Conservation (phyloP, 331 rosid species). For the Quercus tomentella region DNA sequence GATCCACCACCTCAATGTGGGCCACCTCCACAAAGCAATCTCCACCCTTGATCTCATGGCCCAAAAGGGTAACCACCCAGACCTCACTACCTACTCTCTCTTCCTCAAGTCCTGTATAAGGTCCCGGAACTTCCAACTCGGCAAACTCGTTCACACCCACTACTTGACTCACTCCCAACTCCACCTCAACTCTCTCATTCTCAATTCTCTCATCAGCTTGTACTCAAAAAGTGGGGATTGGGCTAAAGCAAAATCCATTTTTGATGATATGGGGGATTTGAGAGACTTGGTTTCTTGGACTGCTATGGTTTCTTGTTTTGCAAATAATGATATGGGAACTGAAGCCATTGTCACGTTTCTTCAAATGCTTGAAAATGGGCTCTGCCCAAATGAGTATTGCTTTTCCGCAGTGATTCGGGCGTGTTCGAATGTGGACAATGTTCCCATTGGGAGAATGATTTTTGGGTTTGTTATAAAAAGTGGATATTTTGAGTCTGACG, state of each 20-base stretch:
- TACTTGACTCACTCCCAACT: conserved; percentile 18
- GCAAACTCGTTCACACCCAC: conserved; percentile 37
- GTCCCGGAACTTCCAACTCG: conserved; percentile 26
- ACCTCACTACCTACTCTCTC: conserved; percentile 16
- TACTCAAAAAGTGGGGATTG: conserved; percentile 37
- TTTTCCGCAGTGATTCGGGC: conserved; percentile 28
- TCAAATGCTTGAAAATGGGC: conserved; percentile 25
- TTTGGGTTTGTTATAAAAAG: conserved; percentile 26
- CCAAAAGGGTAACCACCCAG: neutral
- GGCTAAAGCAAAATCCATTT: conserved; percentile 14
- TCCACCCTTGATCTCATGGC: conserved; percentile 17
- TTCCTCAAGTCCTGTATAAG: conserved; percentile 48
- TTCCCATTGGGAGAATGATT: conserved; percentile 8
- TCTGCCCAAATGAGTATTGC: conserved; percentile 37
- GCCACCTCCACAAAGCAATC: conserved; percentile 28
- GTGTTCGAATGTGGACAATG: conserved; percentile 15
- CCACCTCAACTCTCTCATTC: conserved; percentile 24
- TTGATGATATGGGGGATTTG: conserved; percentile 15
- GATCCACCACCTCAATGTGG: neutral
- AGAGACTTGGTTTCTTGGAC: conserved; percentile 42
- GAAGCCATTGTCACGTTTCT: conserved; percentile 29
- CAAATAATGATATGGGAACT: conserved; percentile 19
- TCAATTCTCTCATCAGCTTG: conserved; percentile 48
- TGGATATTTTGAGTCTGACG: conserved; percentile 37
- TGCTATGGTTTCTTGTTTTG: conserved; percentile 42